These are phyloP conservation scores for Lachnellula hyalina DNA, from an alignment of 2,329 filamentous ascomycete species.

Conservation along the genomic window DNA sequence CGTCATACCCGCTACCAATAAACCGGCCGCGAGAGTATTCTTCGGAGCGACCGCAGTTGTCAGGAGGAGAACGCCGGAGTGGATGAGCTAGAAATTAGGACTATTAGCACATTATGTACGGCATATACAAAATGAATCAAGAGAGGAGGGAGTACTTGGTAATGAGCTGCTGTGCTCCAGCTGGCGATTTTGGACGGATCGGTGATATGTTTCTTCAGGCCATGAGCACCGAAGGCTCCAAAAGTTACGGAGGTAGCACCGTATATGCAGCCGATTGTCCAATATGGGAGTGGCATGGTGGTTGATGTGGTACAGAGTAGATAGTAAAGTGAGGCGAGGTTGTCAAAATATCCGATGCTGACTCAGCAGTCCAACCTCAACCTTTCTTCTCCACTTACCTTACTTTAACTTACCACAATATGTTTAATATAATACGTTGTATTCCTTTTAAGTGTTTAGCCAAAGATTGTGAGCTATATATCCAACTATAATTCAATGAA, in stretches of 20 bases:
- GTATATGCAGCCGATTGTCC: conserved; percentile 57
- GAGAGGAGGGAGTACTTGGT: conserved; percentile 45
- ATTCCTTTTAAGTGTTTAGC: too few species aligned
- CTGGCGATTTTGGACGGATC: conserved; percentile 55
- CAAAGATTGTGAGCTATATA: too few species aligned
- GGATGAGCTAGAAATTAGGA: conserved; percentile 47
- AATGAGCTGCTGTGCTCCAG: conserved; percentile 62
- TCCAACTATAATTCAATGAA: too few species aligned
- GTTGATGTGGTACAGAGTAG: not conserved
- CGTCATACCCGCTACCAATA: conserved; percentile 62
- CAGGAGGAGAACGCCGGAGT: conserved; percentile 55
- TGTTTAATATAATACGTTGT: too few species aligned
- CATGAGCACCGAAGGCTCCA: conserved; percentile 65
- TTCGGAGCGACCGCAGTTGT: conserved; percentile 46
- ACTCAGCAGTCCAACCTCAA: not conserved
- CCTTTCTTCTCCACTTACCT: too few species aligned
- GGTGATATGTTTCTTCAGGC: conserved; percentile 54
- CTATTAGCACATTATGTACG: not conserved
- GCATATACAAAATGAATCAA: not conserved
- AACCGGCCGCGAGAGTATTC: conserved; percentile 49
- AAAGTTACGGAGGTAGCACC: conserved; percentile 56
- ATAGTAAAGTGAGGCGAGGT: not conserved
- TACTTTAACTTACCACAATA: too few species aligned
- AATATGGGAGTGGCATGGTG: conserved; percentile 39
- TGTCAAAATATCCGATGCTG: not conserved